Evolutionary conservation across 345 rosid genomes (phyloP), one percentile per base, ranked within the genome.

Genomic region (Syzygium jambos): DNA sequence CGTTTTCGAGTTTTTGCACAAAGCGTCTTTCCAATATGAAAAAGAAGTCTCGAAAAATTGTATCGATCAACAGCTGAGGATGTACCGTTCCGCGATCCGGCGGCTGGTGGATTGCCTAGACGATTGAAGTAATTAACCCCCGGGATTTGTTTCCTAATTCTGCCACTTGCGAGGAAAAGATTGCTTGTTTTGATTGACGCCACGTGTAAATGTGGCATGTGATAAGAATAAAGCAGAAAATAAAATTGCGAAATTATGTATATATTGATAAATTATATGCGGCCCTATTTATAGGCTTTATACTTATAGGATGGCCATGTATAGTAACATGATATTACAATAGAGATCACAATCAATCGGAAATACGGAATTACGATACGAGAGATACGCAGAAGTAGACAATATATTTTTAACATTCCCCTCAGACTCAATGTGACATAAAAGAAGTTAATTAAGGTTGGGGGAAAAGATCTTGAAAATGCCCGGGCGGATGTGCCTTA

Each of bases 291-390:
- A 56, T 56, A 56, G 61, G 61, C 25, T 56, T 23, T 23, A 27
- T 8, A 23, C 4, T 23, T 56, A 27, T 8, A 23, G 3, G 29
- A 57, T 57, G 29, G 27, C 29, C 6, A 25, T 57, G 10, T 25
- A 57, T 57, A 57, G 2, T 57, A 25, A 25, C 29, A 25, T 25
- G 13, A 57, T 25, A 10, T 57, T 25, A 25, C 63, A 25, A 11
- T 57, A 0, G 5, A 57, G 25, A 57, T 57, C 5, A 57, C 29
- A 25, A 25, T 57, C 0, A 57, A 57, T 57, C 15, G 2, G 3
- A 0, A 11, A 25, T 25, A 57, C 65, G 1, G 11, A 11, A 57
- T 25, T 4, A 25, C 3, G 5, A 57, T 57, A 1, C 1, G 0
- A 25, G 14, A 57, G 14, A 25, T 25, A 57, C 0, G 5, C 6